These are phyloP conservation scores for Pleurotus citrinopileatus DNA, from an alignment of 768 basidiomycete genomes.

Conservation along the genomic window DNA sequence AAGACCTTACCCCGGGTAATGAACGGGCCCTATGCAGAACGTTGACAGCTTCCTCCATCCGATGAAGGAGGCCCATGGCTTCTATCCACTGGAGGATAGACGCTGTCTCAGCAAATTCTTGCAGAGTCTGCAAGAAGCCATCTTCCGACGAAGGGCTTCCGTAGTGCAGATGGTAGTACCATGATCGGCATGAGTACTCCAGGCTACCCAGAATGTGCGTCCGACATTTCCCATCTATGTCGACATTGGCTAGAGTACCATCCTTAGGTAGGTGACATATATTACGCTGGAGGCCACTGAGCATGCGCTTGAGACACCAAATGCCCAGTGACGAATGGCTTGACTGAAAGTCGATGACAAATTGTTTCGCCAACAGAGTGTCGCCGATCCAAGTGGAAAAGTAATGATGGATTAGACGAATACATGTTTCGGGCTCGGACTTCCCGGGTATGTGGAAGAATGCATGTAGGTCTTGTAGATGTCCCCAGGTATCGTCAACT, in stretches of 20 bases:
- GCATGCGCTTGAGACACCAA: background rate
- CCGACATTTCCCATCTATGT: too few species aligned
- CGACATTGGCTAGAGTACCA: too few species aligned
- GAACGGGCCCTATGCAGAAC: too few species aligned
- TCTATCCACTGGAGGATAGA: background rate
- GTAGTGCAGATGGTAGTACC: background rate
- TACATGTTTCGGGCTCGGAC: background rate
- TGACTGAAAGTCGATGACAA: background rate
- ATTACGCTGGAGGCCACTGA: background rate
- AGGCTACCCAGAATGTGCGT: too few species aligned
- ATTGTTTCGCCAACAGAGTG: background rate
- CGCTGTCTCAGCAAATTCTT: background rate
- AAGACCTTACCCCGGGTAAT: too few species aligned
- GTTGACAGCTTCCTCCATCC: background rate
- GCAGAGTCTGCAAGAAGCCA: background rate
- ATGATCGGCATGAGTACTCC: background rate
- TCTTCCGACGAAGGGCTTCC: background rate
- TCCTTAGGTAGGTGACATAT: background rate
- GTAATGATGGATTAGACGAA: background rate
- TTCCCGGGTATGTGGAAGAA: background rate
- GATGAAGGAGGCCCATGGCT: background rate
- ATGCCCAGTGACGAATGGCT: background rate
- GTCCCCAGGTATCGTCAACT: too few species aligned
- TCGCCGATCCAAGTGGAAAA: background rate
- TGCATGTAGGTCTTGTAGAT: background rate